Evolutionary conservation across 257 asterid genomes (phyloP), one percentile per base, ranked within the genome.

Genomic region (Penstemon davidsonii): DNA sequence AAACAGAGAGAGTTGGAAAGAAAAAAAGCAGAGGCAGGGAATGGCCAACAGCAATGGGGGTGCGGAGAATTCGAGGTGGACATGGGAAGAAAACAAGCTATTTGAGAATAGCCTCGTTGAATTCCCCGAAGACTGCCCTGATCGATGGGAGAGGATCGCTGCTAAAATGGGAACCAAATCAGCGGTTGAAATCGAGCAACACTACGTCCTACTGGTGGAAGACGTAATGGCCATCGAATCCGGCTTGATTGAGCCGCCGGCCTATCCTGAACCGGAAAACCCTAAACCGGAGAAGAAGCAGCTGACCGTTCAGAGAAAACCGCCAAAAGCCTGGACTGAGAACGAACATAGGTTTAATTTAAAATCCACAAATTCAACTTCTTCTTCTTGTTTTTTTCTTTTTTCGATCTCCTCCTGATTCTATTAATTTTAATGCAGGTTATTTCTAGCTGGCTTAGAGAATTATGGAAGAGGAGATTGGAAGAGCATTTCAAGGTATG

Each of bases 401-500:
- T 0, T n/a, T 5, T 6, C 10, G 11, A 18, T 37, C 12, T 8
- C 46, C 9, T 40, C 33, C n/a, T 54, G n/a, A 51, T 4, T n/a
- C 10, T 4, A 40, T 37, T 3, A 45, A 42, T n/a, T 44, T 9
- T 7, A 53, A 51, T 57, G 38, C 76, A 84, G 87, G 71, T 8
- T 55, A 11, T 84, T 84, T 81, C 80, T 84, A n/a, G 6, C 43
- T 4, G 89, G 89, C 36, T 33, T 84, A 76, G 83, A 84, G 6
- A 73, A 75, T 43, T 84, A 79, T 46, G 89, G 89, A 0, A 81
- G 73, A 55, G 89, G 89, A 3, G 89, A 84, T 12, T 84, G 89
- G 89, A 84, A 81, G 62, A 84, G 87, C 76, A 84, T 84, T 5
- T 77, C 89, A 6, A 71, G 87, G 43, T 73, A 79, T 40, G 58